Evolutionary conservation across 2,329 filamentous ascomycete species (phyloP).

Genomic region (Fusarium phyllophilum): DNA sequence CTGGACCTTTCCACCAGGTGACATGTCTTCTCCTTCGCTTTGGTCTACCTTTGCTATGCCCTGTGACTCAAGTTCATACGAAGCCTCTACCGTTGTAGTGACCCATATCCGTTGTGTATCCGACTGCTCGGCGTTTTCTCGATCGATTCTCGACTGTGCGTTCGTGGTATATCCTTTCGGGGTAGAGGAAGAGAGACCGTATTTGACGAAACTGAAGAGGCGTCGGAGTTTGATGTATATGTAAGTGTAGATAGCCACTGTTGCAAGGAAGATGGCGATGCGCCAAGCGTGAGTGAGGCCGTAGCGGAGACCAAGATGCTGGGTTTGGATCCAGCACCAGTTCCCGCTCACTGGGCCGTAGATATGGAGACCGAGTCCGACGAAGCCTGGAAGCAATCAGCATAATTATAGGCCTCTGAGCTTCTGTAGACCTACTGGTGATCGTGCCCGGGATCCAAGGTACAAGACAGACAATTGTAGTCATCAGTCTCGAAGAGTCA

Average conservation of each 20-base stretch:
- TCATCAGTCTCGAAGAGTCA: neutral
- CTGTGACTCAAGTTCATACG: neutral
- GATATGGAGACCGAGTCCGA: neutral
- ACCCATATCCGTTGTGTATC: neutral
- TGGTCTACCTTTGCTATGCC: neutral
- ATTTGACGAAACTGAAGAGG: neutral
- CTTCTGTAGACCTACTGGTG: neutral
- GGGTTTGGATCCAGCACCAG: neutral
- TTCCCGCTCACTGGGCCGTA: neutral
- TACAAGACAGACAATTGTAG: neutral
- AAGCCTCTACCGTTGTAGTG: neutral
- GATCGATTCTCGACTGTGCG: neutral
- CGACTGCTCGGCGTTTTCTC: neutral
- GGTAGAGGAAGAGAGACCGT: neutral
- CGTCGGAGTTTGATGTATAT: neutral
- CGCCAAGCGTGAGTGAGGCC: neutral
- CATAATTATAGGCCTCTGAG: rapidly evolving
- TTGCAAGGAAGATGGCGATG: neutral
- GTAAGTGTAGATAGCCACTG: neutral
- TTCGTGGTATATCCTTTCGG: neutral
- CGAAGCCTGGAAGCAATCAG: neutral
- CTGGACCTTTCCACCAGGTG: neutral
- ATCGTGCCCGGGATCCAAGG: neutral
- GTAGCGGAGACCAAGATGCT: neutral
- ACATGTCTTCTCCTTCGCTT: neutral